Percentiles rank a stretch among this genome's conserved stretches.
These are phyloP conservation scores for Beauveria varroae DNA, from an alignment of 2,329 filamentous ascomycete genomes.

Conservation along the genomic window DNA sequence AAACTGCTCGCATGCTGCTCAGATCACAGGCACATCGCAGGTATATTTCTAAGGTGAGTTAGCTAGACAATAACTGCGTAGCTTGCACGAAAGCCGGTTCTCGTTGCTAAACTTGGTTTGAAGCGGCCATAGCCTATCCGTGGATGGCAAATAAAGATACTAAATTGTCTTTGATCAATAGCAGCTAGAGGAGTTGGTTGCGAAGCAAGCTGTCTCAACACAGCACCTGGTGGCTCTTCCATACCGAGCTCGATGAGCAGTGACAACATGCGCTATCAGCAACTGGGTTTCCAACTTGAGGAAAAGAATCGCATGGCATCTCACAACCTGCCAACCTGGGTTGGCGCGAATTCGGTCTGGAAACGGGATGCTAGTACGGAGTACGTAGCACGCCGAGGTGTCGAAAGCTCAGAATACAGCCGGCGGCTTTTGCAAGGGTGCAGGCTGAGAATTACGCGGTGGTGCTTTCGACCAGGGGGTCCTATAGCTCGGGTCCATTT, in stretches of 20 bases:
- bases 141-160: neutral
- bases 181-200: neutral
- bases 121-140: neutral
- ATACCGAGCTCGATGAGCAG: neutral
- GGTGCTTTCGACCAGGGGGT: neutral
- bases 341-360: neutral
- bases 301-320: too few relatives aligned
- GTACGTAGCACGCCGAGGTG: neutral
- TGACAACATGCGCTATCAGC: neutral
- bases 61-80: neutral
- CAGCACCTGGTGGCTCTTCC: neutral
- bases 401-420: neutral
- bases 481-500: neutral
- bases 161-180: neutral
- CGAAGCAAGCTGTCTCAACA: too few relatives aligned
- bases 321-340: too few relatives aligned
- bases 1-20: neutral
- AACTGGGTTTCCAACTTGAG: neutral
- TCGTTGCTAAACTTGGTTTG: neutral
- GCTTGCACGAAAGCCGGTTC: neutral
- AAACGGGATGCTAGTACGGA: neutral
- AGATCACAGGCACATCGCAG: neutral
- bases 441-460: neutral
- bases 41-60: neutral
- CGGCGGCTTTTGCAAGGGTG: neutral